Percentiles rank a stretch among this genome's conserved stretches.
Conservation (phyloP, 306 rosid species). For the Glycine tomentella region DNA sequence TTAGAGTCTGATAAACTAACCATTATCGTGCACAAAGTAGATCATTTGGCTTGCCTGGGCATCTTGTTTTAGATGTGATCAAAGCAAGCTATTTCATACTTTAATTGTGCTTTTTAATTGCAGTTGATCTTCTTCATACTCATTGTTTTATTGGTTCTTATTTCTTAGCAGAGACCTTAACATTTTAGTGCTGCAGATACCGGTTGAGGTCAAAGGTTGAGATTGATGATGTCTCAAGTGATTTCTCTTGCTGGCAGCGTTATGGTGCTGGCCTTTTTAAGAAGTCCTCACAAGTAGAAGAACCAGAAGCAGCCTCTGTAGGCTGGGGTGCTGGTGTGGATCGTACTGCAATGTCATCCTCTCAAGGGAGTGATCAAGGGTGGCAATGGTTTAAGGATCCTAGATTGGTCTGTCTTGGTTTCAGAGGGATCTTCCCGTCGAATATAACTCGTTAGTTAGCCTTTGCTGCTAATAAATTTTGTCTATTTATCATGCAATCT, state of each 20-base stretch:
- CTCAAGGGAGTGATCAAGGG: constrained; percentile 63
- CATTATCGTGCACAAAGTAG: too few species aligned
- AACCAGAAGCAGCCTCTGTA: constrained; percentile 83
- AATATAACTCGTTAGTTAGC: constrained; percentile 68
- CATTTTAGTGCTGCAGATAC: constrained; percentile 62
- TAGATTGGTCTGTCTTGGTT: constrained; percentile 81
- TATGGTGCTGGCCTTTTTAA: constrained; percentile 62
- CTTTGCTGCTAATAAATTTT: constrained; percentile 41
- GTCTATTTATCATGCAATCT: constrained; percentile 35
- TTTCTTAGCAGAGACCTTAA: constrained; percentile 23
- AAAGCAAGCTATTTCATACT: not conserved
- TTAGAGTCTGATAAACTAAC: too few species aligned
- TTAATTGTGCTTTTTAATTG: not conserved
- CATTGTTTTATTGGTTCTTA: constrained; percentile 1
- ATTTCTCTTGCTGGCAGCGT: constrained; percentile 89
- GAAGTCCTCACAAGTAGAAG: constrained; percentile 59
- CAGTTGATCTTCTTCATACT: not conserved
- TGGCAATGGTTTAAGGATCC: constrained; percentile 98
- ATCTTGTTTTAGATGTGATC: not conserved
- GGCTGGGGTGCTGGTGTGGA: constrained; percentile 90
- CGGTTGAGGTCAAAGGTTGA: constrained; percentile 97
- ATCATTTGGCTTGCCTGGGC: too few species aligned
- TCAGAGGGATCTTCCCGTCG: constrained; percentile 90
- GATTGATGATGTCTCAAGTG: constrained; percentile 74
- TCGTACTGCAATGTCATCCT: constrained; percentile 62